Evolutionary conservation across 305 asterid genomes (phyloP), one percentile per base, ranked within the genome.

Genomic region (Salvia sclarea): DNA sequence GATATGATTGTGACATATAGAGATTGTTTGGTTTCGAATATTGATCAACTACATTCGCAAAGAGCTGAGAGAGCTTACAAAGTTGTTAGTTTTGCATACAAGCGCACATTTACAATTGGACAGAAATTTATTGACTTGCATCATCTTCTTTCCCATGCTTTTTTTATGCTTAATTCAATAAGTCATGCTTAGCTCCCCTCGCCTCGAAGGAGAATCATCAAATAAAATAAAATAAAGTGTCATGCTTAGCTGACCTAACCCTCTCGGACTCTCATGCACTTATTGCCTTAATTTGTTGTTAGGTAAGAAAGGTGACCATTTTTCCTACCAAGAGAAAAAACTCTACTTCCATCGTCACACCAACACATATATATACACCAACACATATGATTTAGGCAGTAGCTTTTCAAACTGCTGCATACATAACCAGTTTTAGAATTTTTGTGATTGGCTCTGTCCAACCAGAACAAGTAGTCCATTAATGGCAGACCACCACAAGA

Each of bases 401-500:
- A 17, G 20, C 54, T 47, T 49, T 24, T 10, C 18, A 45, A 45
- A 45, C 21, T 30, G 35, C 5, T 2, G 5, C 30, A 7, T 33
- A 38, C 44, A 38, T 38, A 10, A 38, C 14, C 2, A 4, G 44
- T 38, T 38, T 9, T 11, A 20, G 56, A 50, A 13, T 8, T 49
- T 73, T 28, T 37, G n/a, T 24, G 21, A 8, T 28, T n/a, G 16
- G 18, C 41, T 2, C 8, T 3, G 22, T 10, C n/a, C 33, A n/a
- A 25, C 52, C 30, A 20, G 14, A 25, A 55, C 2, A 49, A 66
- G 43, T 11, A 49, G 38, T 4, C 8, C 4, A 17, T 24, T 45
- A 50, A 86, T 88, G 91, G 70, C 86, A 12, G 91, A 87, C 9
- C 82, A 80, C 53, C 95, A 81, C 17, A 83, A 81, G 69, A 83